phyloP scores from a whole-genome alignment of 192 early-diverging fungal species.

The Entomortierella parvispora region DNA sequence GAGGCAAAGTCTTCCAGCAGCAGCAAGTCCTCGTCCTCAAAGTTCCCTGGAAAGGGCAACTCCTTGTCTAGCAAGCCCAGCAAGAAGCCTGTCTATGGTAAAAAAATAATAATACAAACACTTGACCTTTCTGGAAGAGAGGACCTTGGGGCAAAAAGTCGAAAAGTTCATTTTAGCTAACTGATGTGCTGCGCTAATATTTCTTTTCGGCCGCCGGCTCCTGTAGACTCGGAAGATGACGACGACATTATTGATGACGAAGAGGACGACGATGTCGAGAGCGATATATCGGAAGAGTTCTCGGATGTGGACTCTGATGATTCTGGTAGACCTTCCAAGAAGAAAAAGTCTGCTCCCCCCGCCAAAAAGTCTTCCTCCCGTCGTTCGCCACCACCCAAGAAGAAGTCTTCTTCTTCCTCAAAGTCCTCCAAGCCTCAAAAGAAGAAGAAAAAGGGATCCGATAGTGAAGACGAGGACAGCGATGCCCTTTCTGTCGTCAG shows the following conservation, averaged over 20 bases:
- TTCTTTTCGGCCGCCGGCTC: neutral
- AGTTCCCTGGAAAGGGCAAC: constrained; percentile 49
- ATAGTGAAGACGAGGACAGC: constrained; percentile 33
- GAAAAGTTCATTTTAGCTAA: neutral
- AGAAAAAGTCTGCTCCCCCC: constrained; percentile 25
- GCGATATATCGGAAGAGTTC: constrained; percentile 28
- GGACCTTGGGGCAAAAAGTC: neutral
- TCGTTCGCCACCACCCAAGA: constrained; percentile 45
- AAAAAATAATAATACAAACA: neutral
- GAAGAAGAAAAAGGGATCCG: constrained; percentile 42
- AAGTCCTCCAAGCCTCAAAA: constrained; percentile 32
- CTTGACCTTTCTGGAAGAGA: neutral
- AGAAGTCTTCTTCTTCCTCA: constrained; percentile 28
- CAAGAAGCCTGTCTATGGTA: neutral
- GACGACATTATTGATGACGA: constrained; percentile 34
- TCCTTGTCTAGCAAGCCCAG: constrained; percentile 12
- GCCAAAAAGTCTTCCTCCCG: constrained; percentile 26
- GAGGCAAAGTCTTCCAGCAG: constrained; percentile 30
- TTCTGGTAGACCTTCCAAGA: constrained; percentile 32
- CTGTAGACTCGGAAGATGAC: constrained; percentile 26
- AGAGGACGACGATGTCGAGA: constrained; percentile 25
- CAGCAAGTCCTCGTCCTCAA: constrained; percentile 26
- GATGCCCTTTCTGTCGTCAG: constrained; percentile 39
- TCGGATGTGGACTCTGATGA: constrained; percentile 49
- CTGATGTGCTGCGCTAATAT: neutral